Conservation (phyloP, 805 yeast genomes). For the Kuraishia molischiana region DNA sequence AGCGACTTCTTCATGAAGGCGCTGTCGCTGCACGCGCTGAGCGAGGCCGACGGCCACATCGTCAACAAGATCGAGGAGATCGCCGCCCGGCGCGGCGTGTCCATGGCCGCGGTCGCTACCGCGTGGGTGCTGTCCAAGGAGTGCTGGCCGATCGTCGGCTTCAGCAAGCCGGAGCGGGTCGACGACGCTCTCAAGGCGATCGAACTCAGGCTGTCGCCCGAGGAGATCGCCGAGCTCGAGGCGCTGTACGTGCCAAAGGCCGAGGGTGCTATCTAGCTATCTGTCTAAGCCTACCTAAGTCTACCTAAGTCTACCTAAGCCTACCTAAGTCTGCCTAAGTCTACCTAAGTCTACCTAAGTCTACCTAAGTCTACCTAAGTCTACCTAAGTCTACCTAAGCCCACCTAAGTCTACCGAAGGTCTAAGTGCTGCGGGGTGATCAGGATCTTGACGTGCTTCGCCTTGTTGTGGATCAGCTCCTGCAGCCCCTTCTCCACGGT, state of each 20-base stretch:
- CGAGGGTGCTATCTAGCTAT: too few relatives aligned
- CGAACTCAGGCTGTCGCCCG: slow-evolving; percentile 26
- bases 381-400: too few relatives aligned
- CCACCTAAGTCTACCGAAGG: too few relatives aligned
- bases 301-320: too few relatives aligned
- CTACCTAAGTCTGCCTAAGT: too few relatives aligned
- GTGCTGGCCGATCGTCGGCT: slow-evolving; percentile 37
- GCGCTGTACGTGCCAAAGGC: slow-evolving; percentile 18
- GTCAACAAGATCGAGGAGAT: slow-evolving; percentile 45
- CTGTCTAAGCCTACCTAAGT: too few relatives aligned
- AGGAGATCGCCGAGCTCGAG: slow-evolving; percentile 26
- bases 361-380: too few relatives aligned
- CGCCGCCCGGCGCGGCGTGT: slow-evolving; percentile 32
- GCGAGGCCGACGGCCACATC: slow-evolving; percentile 22
- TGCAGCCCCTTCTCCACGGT: slow-evolving; percentile 45
- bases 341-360: too few relatives aligned
- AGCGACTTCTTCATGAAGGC: slow-evolving; percentile 11
- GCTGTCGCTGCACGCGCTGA: slow-evolving; percentile 4
- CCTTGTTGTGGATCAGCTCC: slow-evolving; percentile 42
- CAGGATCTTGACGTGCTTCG: slow-evolving; percentile 42
- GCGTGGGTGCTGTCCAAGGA: slow-evolving; percentile 49
- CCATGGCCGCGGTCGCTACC: slow-evolving; percentile 45
- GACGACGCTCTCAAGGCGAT: slow-evolving; percentile 40
- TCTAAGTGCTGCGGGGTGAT: slow-evolving; percentile 30
- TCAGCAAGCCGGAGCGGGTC: slow-evolving; percentile 35